A percentile compares a stretch with the other conserved stretches of the same genome.
Evolutionary conservation across 495 filamentous ascomycete species (phyloP).

Genomic region (Cercophora newfieldiana): DNA sequence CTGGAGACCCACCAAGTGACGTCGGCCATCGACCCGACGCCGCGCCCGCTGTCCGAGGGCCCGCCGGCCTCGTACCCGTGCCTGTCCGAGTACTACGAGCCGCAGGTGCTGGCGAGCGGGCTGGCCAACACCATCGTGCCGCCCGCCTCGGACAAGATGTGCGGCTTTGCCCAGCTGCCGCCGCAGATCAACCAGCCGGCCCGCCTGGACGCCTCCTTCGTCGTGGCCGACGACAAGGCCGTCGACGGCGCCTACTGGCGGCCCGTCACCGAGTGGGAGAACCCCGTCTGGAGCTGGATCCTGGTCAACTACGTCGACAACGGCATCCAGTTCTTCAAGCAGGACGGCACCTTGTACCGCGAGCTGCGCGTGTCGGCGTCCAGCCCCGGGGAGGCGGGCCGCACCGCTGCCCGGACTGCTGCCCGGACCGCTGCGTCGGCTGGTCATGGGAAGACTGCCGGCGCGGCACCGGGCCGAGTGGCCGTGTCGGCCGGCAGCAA

Average conservation of each 20-base stretch:
- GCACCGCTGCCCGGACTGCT: conserved; percentile 5
- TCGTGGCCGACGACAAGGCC: conserved; percentile 2
- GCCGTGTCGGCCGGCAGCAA: too few species aligned
- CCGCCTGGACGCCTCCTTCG: conserved; percentile 43
- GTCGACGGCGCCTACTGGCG: conserved; percentile 23
- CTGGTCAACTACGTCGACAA: conserved; percentile 52
- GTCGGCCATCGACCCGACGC: conserved; percentile 40
- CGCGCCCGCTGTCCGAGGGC: conserved; percentile 26
- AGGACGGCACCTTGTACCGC: conserved; percentile 53
- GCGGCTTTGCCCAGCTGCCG: conserved; percentile 47
- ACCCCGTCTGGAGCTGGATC: conserved; percentile 58
- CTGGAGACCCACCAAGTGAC: too few species aligned
- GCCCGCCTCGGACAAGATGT: background rate
- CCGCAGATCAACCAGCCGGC: conserved; percentile 52
- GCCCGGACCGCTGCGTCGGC: conserved; percentile 39
- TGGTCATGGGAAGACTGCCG: background rate
- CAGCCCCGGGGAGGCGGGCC: too few species aligned
- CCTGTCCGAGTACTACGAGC: conserved; percentile 24
- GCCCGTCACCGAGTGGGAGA: conserved; percentile 42
- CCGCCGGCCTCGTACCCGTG: conserved; percentile 32
- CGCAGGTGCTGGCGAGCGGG: conserved; percentile 10
- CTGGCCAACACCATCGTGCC: background rate
- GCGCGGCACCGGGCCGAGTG: too few species aligned
- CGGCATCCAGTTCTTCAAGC: conserved; percentile 51
- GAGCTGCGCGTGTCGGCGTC: conserved; percentile 51